Conservation (phyloP, 495 filamentous ascomycete species). For the Lophiotrema nucula region DNA sequence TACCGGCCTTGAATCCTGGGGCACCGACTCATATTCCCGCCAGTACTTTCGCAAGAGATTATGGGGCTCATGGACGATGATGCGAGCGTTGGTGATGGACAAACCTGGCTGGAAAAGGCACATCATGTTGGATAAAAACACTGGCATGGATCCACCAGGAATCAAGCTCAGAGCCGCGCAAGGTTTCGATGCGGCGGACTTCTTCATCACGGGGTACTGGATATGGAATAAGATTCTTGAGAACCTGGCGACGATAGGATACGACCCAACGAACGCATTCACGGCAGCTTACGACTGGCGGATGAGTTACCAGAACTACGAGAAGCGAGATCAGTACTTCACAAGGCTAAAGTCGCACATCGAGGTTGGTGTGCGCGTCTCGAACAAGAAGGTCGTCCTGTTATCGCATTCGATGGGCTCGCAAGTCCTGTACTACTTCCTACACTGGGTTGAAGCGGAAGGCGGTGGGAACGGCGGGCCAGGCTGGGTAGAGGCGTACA, state of each 20-base stretch:
- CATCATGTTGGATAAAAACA: constrained; percentile 91
- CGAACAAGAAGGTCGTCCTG: constrained; percentile 77
- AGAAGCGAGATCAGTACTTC: constrained; percentile 90
- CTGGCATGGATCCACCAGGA: constrained; percentile 86
- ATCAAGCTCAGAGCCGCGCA: constrained; percentile 93
- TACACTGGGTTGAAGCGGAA: constrained; percentile 90
- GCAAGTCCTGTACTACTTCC: constrained; percentile 93
- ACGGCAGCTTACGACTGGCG: constrained; percentile 97
- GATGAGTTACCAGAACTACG: constrained; percentile 86
- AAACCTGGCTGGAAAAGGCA: constrained; percentile 94
- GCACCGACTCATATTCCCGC: constrained; percentile 73
- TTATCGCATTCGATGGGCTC: constrained; percentile 96
- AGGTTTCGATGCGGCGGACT: constrained; percentile 98
- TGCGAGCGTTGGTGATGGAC: constrained; percentile 87
- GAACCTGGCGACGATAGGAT: constrained; percentile 91
- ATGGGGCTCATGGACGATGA: constrained; percentile 99
- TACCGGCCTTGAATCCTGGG: constrained; percentile 95
- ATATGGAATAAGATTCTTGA: constrained; percentile 99
- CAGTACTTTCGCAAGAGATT: constrained; percentile 90
- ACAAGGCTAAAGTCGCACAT: constrained; percentile 84
- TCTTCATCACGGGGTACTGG: constrained; percentile 92
- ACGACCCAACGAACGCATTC: constrained; percentile 93
- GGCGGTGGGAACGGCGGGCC: constrained; percentile 77
- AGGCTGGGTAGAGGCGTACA: constrained; percentile 84
- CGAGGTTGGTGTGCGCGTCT: constrained; percentile 69